Percentiles rank a stretch among this genome's conserved stretches.
These are phyloP conservation scores for Debaryomycetaceae sp. DNA, from an alignment of 1,139 yeast genomes.

Conservation along the genomic window DNA sequence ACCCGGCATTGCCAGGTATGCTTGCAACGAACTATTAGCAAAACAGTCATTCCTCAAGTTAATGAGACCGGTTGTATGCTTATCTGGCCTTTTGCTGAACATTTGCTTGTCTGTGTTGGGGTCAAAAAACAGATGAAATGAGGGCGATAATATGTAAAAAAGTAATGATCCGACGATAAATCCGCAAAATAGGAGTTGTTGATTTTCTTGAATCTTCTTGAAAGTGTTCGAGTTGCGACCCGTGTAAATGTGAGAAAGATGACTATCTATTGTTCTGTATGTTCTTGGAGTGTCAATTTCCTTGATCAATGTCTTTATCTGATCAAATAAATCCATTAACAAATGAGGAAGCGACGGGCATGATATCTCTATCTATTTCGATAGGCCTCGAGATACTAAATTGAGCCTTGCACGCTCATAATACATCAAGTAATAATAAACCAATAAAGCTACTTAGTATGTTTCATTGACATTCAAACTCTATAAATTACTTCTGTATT, in stretches of 20 bases:
- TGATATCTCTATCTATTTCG: background rate
- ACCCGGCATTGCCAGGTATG: constrained; percentile 67
- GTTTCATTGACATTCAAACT: too few species aligned
- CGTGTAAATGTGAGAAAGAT: background rate
- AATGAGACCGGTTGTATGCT: constrained; percentile 74
- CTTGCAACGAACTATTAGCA: constrained; percentile 89
- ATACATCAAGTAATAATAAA: background rate
- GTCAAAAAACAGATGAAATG: constrained; percentile 5
- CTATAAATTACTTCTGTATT: too few species aligned
- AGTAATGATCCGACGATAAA: constrained; percentile 9
- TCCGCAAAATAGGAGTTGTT: constrained; percentile 6
- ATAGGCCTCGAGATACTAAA: background rate
- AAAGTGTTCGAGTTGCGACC: background rate
- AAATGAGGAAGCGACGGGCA: background rate
- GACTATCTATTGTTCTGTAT: background rate
- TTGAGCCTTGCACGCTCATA: background rate
- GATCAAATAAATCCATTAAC: background rate
- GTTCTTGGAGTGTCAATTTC: background rate
- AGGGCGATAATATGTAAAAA: constrained; percentile 24
- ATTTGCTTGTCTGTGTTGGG: constrained; percentile 16
- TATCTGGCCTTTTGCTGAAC: constrained; percentile 63
- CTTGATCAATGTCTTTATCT: background rate
- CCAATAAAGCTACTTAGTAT: too few species aligned
- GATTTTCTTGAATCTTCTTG: background rate
- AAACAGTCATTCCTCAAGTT: constrained; percentile 87